Conservation (phyloP, 176 grass and related monocot species). For the Metroxylon sagu region DNA sequence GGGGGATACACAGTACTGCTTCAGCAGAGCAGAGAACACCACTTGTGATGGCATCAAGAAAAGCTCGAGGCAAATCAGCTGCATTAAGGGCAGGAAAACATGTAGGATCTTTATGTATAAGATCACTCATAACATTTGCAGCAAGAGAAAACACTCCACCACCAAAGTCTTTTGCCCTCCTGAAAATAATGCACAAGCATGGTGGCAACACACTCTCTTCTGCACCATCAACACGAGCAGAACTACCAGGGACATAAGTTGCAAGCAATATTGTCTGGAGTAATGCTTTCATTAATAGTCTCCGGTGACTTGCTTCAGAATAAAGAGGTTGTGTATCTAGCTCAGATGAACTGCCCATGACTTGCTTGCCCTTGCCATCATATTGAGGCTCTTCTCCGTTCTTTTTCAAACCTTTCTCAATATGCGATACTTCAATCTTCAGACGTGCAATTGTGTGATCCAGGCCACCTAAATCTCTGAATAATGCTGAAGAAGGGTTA, state of each 20-base stretch:
- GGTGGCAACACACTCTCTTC: slow-evolving; percentile 65
- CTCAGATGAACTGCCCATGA: slow-evolving; percentile 18
- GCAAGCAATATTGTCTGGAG: slow-evolving; percentile 63
- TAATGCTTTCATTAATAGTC: slow-evolving; percentile 65
- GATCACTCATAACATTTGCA: slow-evolving; percentile 74
- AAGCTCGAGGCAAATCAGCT: slow-evolving; percentile 57
- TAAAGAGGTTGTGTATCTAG: slow-evolving; percentile 28
- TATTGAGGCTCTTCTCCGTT: slow-evolving; percentile 18
- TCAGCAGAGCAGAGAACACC: slow-evolving; percentile 57
- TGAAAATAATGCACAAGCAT: slow-evolving; percentile 75
- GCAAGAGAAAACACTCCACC: slow-evolving; percentile 77
- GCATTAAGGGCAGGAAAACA: slow-evolving; percentile 62
- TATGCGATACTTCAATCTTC: slow-evolving; percentile 45
- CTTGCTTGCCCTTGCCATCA: slow-evolving; percentile 48
- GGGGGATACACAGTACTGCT: slow-evolving; percentile 63
- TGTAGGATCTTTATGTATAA: slow-evolving; percentile 87
- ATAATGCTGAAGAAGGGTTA: slow-evolving; percentile 64
- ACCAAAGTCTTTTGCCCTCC: slow-evolving; percentile 63
- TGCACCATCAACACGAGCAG: slow-evolving; percentile 64
- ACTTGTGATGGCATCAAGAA: slow-evolving; percentile 60
- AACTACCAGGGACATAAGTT: slow-evolving; percentile 61
- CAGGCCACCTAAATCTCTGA: slow-evolving; percentile 67
- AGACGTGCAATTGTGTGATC: slow-evolving; percentile 68
- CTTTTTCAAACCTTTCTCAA: slow-evolving; percentile 29
- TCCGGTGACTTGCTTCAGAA: slow-evolving; percentile 46